Conservation (phyloP, 1,139 yeast species). For the Blastobotrys apis region DNA sequence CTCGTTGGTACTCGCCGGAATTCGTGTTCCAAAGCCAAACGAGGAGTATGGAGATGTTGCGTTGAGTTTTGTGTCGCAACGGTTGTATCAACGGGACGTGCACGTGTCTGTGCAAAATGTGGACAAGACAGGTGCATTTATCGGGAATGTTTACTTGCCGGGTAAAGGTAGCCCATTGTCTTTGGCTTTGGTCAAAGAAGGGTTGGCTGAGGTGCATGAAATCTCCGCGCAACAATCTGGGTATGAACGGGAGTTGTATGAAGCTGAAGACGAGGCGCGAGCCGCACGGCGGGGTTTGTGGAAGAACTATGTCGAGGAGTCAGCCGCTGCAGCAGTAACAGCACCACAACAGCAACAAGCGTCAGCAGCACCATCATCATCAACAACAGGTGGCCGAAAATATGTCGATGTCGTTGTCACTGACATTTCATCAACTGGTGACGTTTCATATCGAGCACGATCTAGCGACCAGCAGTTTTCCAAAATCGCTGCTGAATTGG, state of each 20-base stretch:
- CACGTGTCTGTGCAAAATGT: slow-evolving; percentile 62
- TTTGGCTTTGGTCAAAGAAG: slow-evolving; percentile 55
- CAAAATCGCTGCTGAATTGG: slow-evolving; percentile 37
- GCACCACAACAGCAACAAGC: slow-evolving; percentile 15
- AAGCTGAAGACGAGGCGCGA: slow-evolving; percentile 64
- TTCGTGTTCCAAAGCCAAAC: slow-evolving; percentile 44
- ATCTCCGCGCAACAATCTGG: slow-evolving; percentile 59
- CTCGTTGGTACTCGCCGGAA: slow-evolving; percentile 73
- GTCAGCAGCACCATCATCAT: slow-evolving; percentile 17
- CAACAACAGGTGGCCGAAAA: slow-evolving; percentile 28
- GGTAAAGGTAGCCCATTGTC: slow-evolving; percentile 58
- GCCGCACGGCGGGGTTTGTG: slow-evolving; percentile 57
- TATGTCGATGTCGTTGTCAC: slow-evolving; percentile 63
- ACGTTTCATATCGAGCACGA: slow-evolving; percentile 48
- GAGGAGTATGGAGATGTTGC: slow-evolving; percentile 51
- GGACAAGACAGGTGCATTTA: slow-evolving; percentile 78
- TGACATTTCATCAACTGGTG: slow-evolving; percentile 48
- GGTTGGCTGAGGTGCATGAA: slow-evolving; percentile 63
- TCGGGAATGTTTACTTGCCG: slow-evolving; percentile 62
- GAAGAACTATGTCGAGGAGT: slow-evolving; percentile 46
- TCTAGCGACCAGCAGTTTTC: slow-evolving; percentile 23
- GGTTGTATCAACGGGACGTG: slow-evolving; percentile 67
- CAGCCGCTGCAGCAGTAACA: slow-evolving; percentile 26
- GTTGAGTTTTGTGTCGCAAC: slow-evolving; percentile 49
- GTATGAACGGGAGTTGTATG: slow-evolving; percentile 48